Conservation (phyloP, 148 eudicot genomes). For the Camellia japonica region DNA sequence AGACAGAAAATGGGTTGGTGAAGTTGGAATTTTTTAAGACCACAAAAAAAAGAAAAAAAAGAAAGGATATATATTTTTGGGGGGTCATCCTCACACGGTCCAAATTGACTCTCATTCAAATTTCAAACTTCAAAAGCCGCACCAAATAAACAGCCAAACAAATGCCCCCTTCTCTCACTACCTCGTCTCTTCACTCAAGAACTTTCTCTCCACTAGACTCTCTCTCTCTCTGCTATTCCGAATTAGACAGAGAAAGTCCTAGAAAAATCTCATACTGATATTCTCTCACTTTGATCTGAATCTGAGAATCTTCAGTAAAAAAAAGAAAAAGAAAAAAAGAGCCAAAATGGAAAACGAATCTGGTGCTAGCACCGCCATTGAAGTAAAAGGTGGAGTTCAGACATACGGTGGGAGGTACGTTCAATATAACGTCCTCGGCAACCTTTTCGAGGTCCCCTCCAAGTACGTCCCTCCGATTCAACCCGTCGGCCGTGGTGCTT, state of each 20-base stretch:
- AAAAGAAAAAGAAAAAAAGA: not conserved
- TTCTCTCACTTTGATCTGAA: slow-evolving; percentile 1
- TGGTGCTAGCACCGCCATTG: slow-evolving; percentile 7
- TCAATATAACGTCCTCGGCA: slow-evolving; percentile 64
- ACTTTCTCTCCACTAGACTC: too few relatives aligned
- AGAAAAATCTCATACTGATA: not conserved
- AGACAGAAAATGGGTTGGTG: not conserved
- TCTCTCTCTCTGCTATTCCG: not conserved
- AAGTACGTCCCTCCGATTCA: slow-evolving; percentile 73
- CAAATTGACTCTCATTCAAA: not conserved
- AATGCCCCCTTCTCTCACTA: not conserved
- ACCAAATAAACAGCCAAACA: not conserved
- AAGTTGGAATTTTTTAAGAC: too few relatives aligned
- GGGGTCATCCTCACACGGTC: too few relatives aligned
- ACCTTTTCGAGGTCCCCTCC: slow-evolving; percentile 59
- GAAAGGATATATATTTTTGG: too few relatives aligned
- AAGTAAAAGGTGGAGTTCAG: slow-evolving; percentile 45
- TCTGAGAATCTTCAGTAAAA: not conserved
- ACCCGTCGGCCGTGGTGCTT: slow-evolving; percentile 89
- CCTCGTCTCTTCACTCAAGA: not conserved
- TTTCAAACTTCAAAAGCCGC: not conserved
- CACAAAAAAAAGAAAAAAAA: too few relatives aligned
- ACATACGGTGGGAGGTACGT: slow-evolving; percentile 51
- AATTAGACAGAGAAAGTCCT: not conserved
- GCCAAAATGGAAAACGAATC: slow-evolving; percentile 45